These are phyloP conservation scores for Mycena vulgaris DNA, from an alignment of 768 basidiomycete genomes.

Conservation along the genomic window DNA sequence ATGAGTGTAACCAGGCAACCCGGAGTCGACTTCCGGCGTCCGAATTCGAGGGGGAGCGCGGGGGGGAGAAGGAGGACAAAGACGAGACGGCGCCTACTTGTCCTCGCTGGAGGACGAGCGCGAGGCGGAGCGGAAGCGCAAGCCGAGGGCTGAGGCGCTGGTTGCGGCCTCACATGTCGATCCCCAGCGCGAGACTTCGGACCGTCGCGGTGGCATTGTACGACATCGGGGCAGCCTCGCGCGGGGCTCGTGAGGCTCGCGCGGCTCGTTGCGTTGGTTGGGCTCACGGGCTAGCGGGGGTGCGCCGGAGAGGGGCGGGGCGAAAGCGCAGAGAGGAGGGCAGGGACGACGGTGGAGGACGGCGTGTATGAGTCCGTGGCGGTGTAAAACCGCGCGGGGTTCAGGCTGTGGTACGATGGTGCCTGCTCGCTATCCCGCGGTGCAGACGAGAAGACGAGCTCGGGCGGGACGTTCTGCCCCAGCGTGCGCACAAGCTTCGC, in stretches of 20 bases:
- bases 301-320: not conserved
- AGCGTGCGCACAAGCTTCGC: conserved; percentile 64
- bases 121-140: too few species aligned
- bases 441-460: conserved; percentile 49
- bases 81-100: not conserved
- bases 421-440: too few species aligned
- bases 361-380: not conserved
- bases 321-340: conserved; percentile 7
- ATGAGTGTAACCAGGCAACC: too few species aligned
- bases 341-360: conserved; percentile 4
- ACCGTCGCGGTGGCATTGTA: not conserved
- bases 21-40: too few species aligned
- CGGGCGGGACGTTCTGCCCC: conserved; percentile 59
- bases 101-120: conserved; percentile 9
- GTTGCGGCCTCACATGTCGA: not conserved
- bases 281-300: not conserved
- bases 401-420: too few species aligned
- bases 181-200: too few species aligned
- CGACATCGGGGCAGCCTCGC: conserved; percentile 7
- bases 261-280: too few species aligned
- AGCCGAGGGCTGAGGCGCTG: not conserved
- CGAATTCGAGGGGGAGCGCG: not conserved
- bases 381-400: too few species aligned
- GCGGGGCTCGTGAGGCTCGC: conserved; percentile 14
- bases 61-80: conserved; percentile 15